Percentiles rank a stretch among this genome's conserved stretches.
These are phyloP conservation scores for Lentinula sp. DNA, from an alignment of 768 basidiomycete genomes.

Conservation along the genomic window DNA sequence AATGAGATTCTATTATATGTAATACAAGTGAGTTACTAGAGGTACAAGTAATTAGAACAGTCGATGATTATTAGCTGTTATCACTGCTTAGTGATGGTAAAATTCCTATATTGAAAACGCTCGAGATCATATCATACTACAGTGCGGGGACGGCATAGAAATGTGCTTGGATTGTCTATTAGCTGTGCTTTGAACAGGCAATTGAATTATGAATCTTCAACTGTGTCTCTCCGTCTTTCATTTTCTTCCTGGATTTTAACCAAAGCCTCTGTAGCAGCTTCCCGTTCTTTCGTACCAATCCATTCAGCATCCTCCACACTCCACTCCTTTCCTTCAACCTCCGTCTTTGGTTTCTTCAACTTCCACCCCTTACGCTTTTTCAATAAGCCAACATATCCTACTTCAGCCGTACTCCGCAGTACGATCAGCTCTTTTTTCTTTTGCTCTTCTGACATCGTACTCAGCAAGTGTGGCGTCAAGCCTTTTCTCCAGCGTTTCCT, in stretches of 20 bases:
- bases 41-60: no score
- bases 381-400: conserved; percentile 63
- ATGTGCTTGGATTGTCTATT: no score
- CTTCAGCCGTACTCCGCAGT: conserved; percentile 48
- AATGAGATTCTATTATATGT: no score
- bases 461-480: conserved; percentile 59
- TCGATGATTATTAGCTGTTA: no score
- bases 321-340: conserved; percentile 7
- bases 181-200: neutral
- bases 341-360: neutral
- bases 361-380: conserved; percentile 47
- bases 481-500: conserved; percentile 41
- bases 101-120: no score
- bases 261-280: neutral
- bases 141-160: no score
- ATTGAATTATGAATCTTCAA: neutral
- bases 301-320: conserved; percentile 9
- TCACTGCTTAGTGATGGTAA: no score
- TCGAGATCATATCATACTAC: no score
- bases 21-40: no score
- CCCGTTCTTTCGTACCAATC: conserved; percentile 3
- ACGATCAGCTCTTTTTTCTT: conserved; percentile 44
- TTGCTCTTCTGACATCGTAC: conserved; percentile 42
- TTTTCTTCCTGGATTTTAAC: neutral
- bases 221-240: neutral